These are phyloP conservation scores for Rubus idaeus DNA, from an alignment of 306 rosid species.

Conservation along the genomic window DNA sequence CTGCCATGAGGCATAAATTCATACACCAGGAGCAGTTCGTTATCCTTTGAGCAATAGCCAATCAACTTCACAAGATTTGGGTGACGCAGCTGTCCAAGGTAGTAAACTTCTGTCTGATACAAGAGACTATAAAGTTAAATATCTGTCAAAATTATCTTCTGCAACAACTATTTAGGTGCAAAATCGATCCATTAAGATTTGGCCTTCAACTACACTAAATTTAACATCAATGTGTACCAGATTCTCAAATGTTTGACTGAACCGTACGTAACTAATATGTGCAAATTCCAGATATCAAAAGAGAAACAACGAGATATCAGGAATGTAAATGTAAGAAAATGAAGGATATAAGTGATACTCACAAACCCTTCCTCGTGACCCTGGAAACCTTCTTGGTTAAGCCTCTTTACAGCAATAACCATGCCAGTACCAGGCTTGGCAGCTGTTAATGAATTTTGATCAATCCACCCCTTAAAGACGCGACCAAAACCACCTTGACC, in stretches of 20 bases:
- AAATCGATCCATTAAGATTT: background rate
- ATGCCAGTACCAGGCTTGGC: slow-evolving; percentile 75
- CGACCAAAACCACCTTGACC: slow-evolving; percentile 95
- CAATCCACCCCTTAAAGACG: slow-evolving; percentile 93
- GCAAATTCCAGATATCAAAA: background rate
- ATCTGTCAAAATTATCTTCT: slow-evolving; percentile 17
- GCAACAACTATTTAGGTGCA: slow-evolving; percentile 8
- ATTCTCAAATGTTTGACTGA: background rate
- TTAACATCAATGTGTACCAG: background rate
- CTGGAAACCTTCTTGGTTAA: slow-evolving; percentile 75
- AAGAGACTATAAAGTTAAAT: slow-evolving; percentile 27
- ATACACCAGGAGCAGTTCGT: slow-evolving; percentile 79
- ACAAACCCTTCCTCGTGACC: slow-evolving; percentile 97
- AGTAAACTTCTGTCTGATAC: slow-evolving; percentile 77
- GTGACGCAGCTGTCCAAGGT: slow-evolving; percentile 84
- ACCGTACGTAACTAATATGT: background rate
- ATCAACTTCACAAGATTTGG: slow-evolving; percentile 83
- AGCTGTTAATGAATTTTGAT: slow-evolving; percentile 63
- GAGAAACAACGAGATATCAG: background rate
- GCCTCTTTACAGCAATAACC: slow-evolving; percentile 86
- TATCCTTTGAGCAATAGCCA: slow-evolving; percentile 92
- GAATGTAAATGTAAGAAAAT: background rate
- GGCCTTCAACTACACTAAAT: background rate
- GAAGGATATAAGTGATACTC: slow-evolving; percentile 41
- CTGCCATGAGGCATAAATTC: slow-evolving; percentile 80